Percentiles rank a stretch among this genome's conserved stretches.
phyloP scores from a whole-genome alignment of 192 early-diverging fungal species.

The Umbelopsis sp. region DNA sequence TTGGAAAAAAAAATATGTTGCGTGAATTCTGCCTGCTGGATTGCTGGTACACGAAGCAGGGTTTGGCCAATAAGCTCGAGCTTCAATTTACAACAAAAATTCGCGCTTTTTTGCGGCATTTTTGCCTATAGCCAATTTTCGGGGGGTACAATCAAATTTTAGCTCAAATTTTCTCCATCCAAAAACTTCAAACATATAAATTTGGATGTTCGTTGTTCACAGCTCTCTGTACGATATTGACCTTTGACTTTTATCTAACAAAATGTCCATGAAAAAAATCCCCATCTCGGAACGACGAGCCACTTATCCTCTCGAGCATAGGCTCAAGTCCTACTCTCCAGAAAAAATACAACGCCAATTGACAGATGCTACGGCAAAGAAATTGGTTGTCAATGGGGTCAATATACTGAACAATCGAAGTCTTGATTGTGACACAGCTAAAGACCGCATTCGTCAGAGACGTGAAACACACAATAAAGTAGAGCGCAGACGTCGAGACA shows the following conservation, averaged over 20 bases:
- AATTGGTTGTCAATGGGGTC: slow-evolving; percentile 61
- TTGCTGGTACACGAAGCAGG: no score
- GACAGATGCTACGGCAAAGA: slow-evolving; percentile 25
- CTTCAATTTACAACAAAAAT: neutral
- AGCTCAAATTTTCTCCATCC: neutral
- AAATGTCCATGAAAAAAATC: slow-evolving; percentile 18
- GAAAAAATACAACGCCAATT: slow-evolving; percentile 22
- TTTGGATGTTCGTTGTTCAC: no score
- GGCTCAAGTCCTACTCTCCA: slow-evolving; percentile 36
- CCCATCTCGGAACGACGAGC: slow-evolving; percentile 34
- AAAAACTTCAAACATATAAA: neutral
- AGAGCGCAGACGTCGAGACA: slow-evolving; percentile 70
- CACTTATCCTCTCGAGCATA: slow-evolving; percentile 36
- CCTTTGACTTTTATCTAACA: neutral
- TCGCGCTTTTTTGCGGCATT: slow-evolving; percentile 19
- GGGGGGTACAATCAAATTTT: neutral
- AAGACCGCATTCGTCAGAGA: slow-evolving; percentile 67
- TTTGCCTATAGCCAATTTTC: neutral
- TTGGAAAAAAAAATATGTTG: no score
- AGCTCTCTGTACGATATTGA: neutral
- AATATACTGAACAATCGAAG: slow-evolving; percentile 75
- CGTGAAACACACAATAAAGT: slow-evolving; percentile 77
- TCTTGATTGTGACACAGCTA: slow-evolving; percentile 67
- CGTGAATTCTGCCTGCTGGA: no score
- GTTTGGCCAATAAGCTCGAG: no score